phyloP scores from a whole-genome alignment of 2,329 filamentous ascomycete genomes.

The Albophoma yamanashiensis region DNA sequence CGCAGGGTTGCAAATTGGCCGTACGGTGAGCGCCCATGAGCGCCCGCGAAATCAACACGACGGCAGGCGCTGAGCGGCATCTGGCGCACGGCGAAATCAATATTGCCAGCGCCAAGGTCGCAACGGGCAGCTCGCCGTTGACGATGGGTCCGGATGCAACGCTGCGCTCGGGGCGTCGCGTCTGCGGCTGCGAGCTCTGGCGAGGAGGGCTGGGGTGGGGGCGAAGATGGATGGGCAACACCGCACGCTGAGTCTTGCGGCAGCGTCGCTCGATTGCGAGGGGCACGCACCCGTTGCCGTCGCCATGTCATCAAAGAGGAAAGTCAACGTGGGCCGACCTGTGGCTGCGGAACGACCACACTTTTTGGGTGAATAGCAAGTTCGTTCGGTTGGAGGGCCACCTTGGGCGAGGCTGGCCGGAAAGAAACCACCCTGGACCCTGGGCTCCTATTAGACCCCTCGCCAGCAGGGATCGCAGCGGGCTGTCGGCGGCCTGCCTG shows the following conservation, averaged over 20 bases:
- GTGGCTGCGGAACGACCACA: not conserved
- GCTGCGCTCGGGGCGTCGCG: not conserved
- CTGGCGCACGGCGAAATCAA: not conserved
- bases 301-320: not conserved
- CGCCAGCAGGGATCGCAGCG: not conserved
- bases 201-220: not conserved
- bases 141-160: not conserved
- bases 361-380: not conserved
- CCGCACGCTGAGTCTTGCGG: not conserved
- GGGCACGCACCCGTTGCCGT: not conserved
- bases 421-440: not conserved
- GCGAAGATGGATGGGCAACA: too few relatives aligned
- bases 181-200: not conserved
- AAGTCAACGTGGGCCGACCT: not conserved
- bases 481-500: not conserved
- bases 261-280: not conserved
- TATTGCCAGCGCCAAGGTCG: not conserved
- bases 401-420: not conserved
- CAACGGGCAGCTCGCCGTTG: not conserved
- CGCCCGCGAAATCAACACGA: not conserved
- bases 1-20: not conserved
- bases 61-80: not conserved
- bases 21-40: not conserved
- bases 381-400: not conserved
- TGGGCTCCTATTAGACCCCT: not conserved